Base-by-base conservation (phyloP, 306 rosid species). In the Benincasa hispida region DNA sequence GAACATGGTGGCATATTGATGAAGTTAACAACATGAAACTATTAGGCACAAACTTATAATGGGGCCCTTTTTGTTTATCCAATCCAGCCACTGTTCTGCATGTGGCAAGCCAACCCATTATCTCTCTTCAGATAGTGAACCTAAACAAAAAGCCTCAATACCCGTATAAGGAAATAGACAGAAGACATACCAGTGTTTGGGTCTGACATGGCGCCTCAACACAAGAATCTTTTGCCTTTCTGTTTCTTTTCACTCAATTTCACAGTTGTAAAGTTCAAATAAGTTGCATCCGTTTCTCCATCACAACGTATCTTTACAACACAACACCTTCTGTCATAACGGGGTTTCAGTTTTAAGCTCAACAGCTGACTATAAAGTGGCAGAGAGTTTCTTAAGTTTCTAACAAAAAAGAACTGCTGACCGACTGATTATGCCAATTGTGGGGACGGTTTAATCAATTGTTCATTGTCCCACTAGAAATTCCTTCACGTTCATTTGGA, bases 181-280 rank as follows among this genome's bases (percentile, higher is more conserved):
- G 54, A 22, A n/a, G n/a, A 25, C 80, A 66, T 50, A 72, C 79
- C 63, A 21, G 39, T 70, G 68, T 61, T 70, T 57, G 61, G 67
- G 28, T 14, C 51, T 51, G 75, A 35, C 74, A 77, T 74, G 74
- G 74, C n/a, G 32, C 74, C 74, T 67, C 10, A 35, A 35, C 51
- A 37, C 74, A 32, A 45, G 74, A 80, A 72, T 81, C 69, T 81
- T 73, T 56, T 42, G 50, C 4, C 34, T 59, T 59, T 58, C 70
- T 75, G 82, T 67, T 76, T 75, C 51, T 66, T 66, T 66, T 2
- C 72, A 76, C 66, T n/a, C 34, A 59, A 60, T 76, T 13, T 72
- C 25, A 75, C 70, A 78, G 87, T 79, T 73, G 80, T 72, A 27
- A 80, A 74, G 80, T 75, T 53, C 28, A 81, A 77, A 48, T 32